Percentiles rank a stretch among this genome's conserved stretches.
phyloP scores from a whole-genome alignment of 1,284 basidiomycete genomes.

The Schizophyllum amplum region DNA sequence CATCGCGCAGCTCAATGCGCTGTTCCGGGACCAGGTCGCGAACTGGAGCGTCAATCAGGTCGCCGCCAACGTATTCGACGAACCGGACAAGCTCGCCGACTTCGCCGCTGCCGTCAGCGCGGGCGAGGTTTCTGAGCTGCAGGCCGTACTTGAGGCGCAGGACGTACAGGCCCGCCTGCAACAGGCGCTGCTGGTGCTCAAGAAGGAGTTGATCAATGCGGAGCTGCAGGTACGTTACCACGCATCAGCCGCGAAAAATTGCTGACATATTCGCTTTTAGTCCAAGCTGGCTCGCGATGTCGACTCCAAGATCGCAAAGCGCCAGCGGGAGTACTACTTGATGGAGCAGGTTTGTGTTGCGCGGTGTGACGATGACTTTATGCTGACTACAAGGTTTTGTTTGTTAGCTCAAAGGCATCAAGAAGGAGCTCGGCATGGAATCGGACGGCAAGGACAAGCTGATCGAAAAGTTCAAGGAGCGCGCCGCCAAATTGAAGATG shows the following conservation, averaged over 20 bases:
- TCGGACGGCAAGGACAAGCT: conserved; percentile 97
- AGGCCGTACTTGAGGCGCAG: conserved; percentile 88
- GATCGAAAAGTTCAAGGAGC: conserved; percentile 93
- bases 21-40: conserved; percentile 97
- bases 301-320: conserved; percentile 93
- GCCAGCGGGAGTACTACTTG: conserved; percentile 95
- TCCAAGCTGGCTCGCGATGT: conserved; percentile 91
- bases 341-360: too few relatives aligned
- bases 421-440: conserved; percentile 97
- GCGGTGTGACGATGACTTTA: too few relatives aligned
- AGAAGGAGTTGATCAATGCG: conserved; percentile 98
- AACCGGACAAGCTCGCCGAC: conserved; percentile 96
- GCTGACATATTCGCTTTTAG: too few relatives aligned
- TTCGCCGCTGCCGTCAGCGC: conserved; percentile 96
- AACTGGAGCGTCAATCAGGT: conserved; percentile 96
- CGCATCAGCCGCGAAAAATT: too few relatives aligned
- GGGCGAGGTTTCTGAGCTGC: conserved; percentile 86
- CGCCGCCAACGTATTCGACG: conserved; percentile 96
- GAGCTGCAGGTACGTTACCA: conserved; percentile 76
- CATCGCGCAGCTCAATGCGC: conserved; percentile 93
- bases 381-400: too few relatives aligned
- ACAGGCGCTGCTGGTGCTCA: conserved; percentile 88
- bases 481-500: conserved; percentile 85
- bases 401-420: conserved; percentile 97
- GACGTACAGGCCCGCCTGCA: conserved; percentile 86